Evolutionary conservation across 345 rosid species (phyloP), one percentile per base, ranked within the genome.

Genomic region (Laguncularia racemosa): DNA sequence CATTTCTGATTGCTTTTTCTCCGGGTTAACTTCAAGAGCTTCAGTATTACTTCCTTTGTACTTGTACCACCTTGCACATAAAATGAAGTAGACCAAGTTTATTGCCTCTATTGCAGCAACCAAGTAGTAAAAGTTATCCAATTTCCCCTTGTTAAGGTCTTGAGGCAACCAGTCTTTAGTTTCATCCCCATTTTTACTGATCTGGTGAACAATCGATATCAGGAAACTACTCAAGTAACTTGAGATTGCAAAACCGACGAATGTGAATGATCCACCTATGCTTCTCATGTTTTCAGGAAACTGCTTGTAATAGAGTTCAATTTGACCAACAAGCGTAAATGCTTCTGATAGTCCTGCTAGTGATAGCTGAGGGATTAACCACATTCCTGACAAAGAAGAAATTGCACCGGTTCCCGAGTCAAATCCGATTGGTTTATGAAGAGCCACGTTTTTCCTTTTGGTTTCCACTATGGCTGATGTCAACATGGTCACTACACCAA

Each of bases 121-220:
- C 69, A 73, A 58, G 74, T 58, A 76, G 52, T 78, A 74, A 58
- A 62, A 78, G 62, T 78, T 68, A 57, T 78, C 75, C 64, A 78
- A 23, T 64, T 53, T 75, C 13, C 65, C 83, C 64, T 72, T 67
- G 64, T 75, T 78, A 47, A 78, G 66, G 58, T 47, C 62, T 14
- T 47, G 40, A 12, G 56, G 56, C 56, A 53, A 26, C 56, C 56
- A 53, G 23, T 53, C 40, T 33, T 7, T 7, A 33, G 40, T 33
- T 33, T 33, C 40, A 33, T 33, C 40, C 40, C 40, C 40, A 1
- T 10, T 33, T 9, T 33, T 33, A 7, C 40, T 33, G 7, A 33
- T 33, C 40, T 10, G 0, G 40, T 33, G 40, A 33, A 33, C 40
- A 7, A 33, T 9, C 1, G 40, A 33, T 33, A 33, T 33, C 40